Conservation (phyloP, 2,329 filamentous ascomycete genomes). For the Epichloe baconii region DNA sequence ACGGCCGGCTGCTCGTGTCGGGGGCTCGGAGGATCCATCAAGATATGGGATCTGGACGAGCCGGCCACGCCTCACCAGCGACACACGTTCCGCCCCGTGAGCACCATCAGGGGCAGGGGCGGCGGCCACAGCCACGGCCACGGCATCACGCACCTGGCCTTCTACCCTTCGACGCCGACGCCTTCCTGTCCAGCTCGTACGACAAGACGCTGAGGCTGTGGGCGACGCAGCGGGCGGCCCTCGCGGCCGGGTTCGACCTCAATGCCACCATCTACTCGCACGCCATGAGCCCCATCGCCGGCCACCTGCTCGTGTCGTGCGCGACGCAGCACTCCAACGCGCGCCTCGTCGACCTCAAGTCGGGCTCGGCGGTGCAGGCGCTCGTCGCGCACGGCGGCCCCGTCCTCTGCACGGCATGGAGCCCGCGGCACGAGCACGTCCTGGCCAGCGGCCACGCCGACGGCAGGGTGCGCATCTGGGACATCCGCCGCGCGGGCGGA, state of each 20-base stretch:
- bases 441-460: slow-evolving; percentile 78
- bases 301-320: slow-evolving; percentile 70
- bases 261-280: slow-evolving; percentile 63
- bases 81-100: slow-evolving; percentile 41
- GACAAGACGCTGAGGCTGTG: slow-evolving; percentile 68
- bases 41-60: slow-evolving; percentile 74
- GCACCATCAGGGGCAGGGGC: slow-evolving; percentile 25
- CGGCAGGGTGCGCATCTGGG: slow-evolving; percentile 74
- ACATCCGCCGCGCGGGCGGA: slow-evolving; percentile 66
- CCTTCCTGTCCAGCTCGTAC: slow-evolving; percentile 66
- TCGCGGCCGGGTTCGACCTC: slow-evolving; percentile 56
- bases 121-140: slow-evolving; percentile 39
- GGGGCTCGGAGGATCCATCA: slow-evolving; percentile 78
- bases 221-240: slow-evolving; percentile 46
- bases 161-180: slow-evolving; percentile 64
- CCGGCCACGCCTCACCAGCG: slow-evolving; percentile 29
- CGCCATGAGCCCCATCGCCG: slow-evolving; percentile 58
- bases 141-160: slow-evolving; percentile 62
- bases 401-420: slow-evolving; percentile 65
- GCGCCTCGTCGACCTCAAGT: slow-evolving; percentile 73
- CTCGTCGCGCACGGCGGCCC: slow-evolving; percentile 56
- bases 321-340: slow-evolving; percentile 78
- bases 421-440: slow-evolving; percentile 64
- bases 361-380: slow-evolving; percentile 59
- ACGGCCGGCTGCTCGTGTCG: slow-evolving; percentile 64